Evolutionary conservation across 345 rosid species (phyloP).

Genomic region (Adansonia digitata): DNA sequence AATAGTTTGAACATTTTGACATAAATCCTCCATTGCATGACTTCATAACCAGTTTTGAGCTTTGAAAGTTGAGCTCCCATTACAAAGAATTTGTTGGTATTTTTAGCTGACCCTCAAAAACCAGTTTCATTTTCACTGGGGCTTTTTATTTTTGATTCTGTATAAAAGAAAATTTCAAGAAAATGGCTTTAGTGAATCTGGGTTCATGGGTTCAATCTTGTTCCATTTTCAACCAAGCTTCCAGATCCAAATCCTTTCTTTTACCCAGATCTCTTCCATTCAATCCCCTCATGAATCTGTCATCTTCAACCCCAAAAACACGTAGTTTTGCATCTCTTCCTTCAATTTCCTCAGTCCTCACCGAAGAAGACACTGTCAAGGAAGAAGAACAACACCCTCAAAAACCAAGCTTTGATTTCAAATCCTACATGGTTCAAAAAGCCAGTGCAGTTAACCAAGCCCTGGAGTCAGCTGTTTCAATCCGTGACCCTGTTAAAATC

Average conservation of each 20-base stretch:
- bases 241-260: conserved; percentile 38
- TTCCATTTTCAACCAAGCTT: conserved; percentile 20
- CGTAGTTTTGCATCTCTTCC: conserved; percentile 13
- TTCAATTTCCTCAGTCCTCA: conserved; percentile 42
- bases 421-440: conserved; percentile 60
- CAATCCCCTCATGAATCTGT: conserved; percentile 4
- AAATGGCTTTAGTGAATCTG: conserved; percentile 54
- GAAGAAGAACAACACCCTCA: conserved; percentile 28
- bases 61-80: background rate
- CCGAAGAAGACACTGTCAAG: conserved; percentile 36
- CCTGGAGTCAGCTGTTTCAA: conserved; percentile 51
- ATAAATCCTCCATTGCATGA: background rate
- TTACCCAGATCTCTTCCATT: conserved; percentile 11
- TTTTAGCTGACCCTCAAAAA: background rate
- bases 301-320: conserved; percentile 14
- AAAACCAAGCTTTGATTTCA: conserved; percentile 61
- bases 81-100: background rate
- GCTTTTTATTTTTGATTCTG: background rate
- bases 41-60: background rate
- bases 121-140: background rate
- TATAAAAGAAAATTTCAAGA: background rate
- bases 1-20: no score
- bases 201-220: conserved; percentile 38
- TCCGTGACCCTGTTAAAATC: conserved; percentile 65
- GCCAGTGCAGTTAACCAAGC: conserved; percentile 65